Conservation (phyloP, 1,284 basidiomycete species). For the Tilletia horrida region DNA sequence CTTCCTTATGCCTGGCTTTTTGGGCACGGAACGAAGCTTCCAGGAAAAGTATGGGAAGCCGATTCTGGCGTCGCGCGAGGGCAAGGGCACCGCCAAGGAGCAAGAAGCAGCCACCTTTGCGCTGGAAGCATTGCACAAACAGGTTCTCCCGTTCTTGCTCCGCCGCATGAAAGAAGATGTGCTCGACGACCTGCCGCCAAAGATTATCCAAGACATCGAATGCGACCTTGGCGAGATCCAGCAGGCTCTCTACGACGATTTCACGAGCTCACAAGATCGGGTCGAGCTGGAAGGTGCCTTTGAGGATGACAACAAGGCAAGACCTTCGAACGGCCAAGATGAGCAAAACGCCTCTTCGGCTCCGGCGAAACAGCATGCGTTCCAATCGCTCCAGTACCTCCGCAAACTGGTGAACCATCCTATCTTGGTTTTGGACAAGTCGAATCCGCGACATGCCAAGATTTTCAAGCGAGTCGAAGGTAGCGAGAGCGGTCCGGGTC, state of each 20-base stretch:
- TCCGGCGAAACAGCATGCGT: slow-evolving; percentile 60
- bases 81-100: slow-evolving; percentile 79
- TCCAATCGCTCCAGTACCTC: slow-evolving; percentile 77
- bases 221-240: slow-evolving; percentile 75
- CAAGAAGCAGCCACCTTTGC: slow-evolving; percentile 80
- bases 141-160: slow-evolving; percentile 96
- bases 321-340: slow-evolving; percentile 55
- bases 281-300: slow-evolving; percentile 58
- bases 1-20: slow-evolving; percentile 98
- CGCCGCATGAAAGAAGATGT: slow-evolving; percentile 97
- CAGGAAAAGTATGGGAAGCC: slow-evolving; percentile 95
- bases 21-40: slow-evolving; percentile 91
- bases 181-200: slow-evolving; percentile 89
- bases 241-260: slow-evolving; percentile 74
- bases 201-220: slow-evolving; percentile 99
- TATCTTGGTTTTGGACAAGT: slow-evolving; percentile 55
- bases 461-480: slow-evolving; percentile 64
- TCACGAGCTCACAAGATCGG: slow-evolving; percentile 62
- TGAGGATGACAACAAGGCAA: slow-evolving; percentile 57
- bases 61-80: slow-evolving; percentile 89
- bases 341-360: slow-evolving; percentile 60
- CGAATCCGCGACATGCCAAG: slow-evolving; percentile 57
- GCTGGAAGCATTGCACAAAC: slow-evolving; percentile 93
- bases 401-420: slow-evolving; percentile 98
- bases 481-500: slow-evolving; percentile 21